These are phyloP conservation scores for Apodospora peruviana DNA, from an alignment of 495 filamentous ascomycete species.

Conservation along the genomic window DNA sequence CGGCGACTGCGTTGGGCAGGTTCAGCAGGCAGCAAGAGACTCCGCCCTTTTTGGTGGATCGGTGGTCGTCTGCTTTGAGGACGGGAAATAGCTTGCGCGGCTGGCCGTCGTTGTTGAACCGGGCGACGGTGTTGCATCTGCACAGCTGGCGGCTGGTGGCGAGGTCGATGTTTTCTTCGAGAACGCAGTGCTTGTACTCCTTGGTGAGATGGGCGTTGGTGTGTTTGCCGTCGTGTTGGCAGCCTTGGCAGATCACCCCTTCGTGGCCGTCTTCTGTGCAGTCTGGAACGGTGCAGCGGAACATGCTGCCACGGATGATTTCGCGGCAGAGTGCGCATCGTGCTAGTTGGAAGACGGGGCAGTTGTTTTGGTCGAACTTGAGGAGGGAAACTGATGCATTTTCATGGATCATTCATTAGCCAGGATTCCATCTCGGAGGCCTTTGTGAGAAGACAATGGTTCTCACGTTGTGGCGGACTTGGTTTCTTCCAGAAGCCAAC, in stretches of 20 bases:
- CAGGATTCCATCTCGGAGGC: no score
- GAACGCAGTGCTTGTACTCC: background rate
- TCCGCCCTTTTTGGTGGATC: background rate
- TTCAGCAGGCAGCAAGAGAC: background rate
- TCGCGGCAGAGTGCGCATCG: conserved; percentile 17
- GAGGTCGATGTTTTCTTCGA: background rate
- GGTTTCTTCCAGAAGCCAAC: conserved; percentile 20
- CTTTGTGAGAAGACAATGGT: no score
- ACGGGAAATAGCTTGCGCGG: background rate
- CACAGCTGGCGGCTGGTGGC: background rate
- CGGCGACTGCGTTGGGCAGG: background rate
- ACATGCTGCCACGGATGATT: conserved; percentile 29
- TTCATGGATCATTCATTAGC: no score
- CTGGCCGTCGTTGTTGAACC: background rate
- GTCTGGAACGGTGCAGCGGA: conserved; percentile 6
- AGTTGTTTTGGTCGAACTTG: conserved; percentile 12
- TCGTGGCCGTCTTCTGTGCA: background rate
- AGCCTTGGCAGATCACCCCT: conserved; percentile 17
- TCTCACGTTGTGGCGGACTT: conserved; percentile 19
- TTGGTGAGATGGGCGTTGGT: conserved; percentile 7
- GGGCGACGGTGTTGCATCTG: background rate
- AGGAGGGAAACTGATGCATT: no score
- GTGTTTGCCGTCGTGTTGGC: conserved; percentile 29
- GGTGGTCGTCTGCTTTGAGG: background rate
- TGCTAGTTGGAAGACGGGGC: conserved; percentile 16